phyloP scores from a whole-genome alignment of 768 basidiomycete genomes.

The Phanerochaete sordida region DNA sequence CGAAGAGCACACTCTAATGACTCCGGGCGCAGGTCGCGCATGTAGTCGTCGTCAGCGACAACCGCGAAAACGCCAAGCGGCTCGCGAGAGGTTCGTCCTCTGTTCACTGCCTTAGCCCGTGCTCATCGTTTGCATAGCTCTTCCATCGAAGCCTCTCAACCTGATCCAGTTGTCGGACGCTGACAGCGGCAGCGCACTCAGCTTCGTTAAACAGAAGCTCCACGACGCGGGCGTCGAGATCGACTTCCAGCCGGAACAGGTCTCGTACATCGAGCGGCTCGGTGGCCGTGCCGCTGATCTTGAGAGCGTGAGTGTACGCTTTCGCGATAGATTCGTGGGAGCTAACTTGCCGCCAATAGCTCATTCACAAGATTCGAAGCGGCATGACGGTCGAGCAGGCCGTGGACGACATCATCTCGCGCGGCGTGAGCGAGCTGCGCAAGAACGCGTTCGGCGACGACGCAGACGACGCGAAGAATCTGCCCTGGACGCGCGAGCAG shows the following conservation, averaged over 20 bases:
- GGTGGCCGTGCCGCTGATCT: conserved; percentile 92
- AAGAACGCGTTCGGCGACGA: conserved; percentile 96
- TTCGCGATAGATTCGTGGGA: neutral
- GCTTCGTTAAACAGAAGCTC: conserved; percentile 79
- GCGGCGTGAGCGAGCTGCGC: conserved; percentile 77
- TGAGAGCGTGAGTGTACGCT: conserved; percentile 58
- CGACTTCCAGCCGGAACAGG: conserved; percentile 54
- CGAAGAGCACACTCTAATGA: neutral
- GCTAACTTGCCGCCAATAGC: conserved; percentile 35
- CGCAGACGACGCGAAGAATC: conserved; percentile 74
- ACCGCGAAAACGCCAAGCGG: conserved; percentile 81
- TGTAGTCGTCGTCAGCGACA: conserved; percentile 87
- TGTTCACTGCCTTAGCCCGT: neutral
- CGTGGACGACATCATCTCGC: conserved; percentile 83
- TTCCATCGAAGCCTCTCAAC: conserved; percentile 81
- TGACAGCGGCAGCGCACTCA: conserved; percentile 71
- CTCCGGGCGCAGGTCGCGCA: conserved; percentile 68
- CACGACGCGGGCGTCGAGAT: conserved; percentile 49
- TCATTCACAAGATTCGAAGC: conserved; percentile 81
- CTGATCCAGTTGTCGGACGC: conserved; percentile 83
- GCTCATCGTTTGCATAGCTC: conserved; percentile 42
- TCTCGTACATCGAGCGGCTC: conserved; percentile 60
- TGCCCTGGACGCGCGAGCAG: conserved; percentile 85
- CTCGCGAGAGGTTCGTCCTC: conserved; percentile 64
- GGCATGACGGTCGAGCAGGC: conserved; percentile 74